phyloP scores from a whole-genome alignment of 306 rosid species.

The Dalbergia oliveri region DNA sequence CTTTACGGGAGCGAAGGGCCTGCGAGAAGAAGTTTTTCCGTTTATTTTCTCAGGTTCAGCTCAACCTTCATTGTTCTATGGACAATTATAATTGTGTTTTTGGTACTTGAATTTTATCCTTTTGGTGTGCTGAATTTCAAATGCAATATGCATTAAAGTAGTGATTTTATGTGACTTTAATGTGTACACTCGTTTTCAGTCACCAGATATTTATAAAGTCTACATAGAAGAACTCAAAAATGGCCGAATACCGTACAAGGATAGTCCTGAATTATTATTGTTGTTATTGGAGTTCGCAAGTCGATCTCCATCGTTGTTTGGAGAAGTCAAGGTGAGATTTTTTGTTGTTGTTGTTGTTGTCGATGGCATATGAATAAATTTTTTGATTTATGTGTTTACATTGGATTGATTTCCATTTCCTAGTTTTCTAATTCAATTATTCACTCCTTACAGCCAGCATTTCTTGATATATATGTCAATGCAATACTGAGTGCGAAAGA shows the following conservation, averaged over 20 bases:
- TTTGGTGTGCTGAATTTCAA: not conserved
- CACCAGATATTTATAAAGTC: slow-evolving; percentile 64
- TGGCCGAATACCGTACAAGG: slow-evolving; percentile 73
- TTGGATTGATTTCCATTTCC: slow-evolving; percentile 31
- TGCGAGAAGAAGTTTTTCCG: slow-evolving; percentile 71
- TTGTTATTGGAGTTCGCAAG: slow-evolving; percentile 77
- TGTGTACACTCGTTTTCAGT: slow-evolving; percentile 56
- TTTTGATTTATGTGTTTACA: not conserved
- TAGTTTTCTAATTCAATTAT: slow-evolving; percentile 37
- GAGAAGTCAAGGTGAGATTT: slow-evolving; percentile 69
- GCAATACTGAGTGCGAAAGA: slow-evolving; percentile 81
- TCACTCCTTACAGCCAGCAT: slow-evolving; percentile 66
- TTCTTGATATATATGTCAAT: slow-evolving; percentile 88
- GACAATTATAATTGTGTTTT: not conserved
- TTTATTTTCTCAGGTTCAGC: slow-evolving; percentile 81
- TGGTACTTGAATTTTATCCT: slow-evolving; percentile 33
- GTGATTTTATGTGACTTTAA: slow-evolving; percentile 9
- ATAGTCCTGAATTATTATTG: slow-evolving; percentile 73
- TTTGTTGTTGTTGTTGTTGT: not conserved
- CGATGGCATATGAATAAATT: not conserved
- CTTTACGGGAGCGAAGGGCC: slow-evolving; percentile 69
- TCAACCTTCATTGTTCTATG: slow-evolving; percentile 7
- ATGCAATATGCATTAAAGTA: not conserved
- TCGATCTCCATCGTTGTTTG: slow-evolving; percentile 62
- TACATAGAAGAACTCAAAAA: slow-evolving; percentile 78